Base-by-base conservation (phyloP, 345 rosid species). In the Citrus unshiu region DNA sequence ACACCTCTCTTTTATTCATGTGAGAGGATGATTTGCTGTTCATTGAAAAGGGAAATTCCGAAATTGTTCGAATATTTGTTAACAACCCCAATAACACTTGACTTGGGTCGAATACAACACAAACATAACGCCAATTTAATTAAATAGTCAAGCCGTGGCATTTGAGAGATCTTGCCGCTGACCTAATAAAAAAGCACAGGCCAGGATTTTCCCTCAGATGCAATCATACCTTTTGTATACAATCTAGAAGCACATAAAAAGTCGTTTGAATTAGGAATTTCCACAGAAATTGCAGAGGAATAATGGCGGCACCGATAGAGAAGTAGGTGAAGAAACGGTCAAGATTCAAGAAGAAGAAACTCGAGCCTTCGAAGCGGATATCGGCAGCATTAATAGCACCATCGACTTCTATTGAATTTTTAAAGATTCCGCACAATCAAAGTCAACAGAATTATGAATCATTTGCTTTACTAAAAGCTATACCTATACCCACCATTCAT, bases 371-470 rank as follows among this genome's bases (percentile, higher is more conserved):
- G 58, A 72, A 29, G 77, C 34, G 73, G 73, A 46, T 6, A 63
- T 12, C 56, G 10, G 12, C 19, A 9, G 1, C 30, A 34, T 39
- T 22, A 34, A 57, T 62, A 40, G 2, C 67, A 65, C 3, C 57
- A 10, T 35, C 39, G 14, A 24, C 59, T 72, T 9, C 18, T 39
- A 13, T 54, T 39, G 79, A 39, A 46, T 65, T 30, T 18, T 54
- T 22, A 2, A 49, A 71, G 62, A 75, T 70, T 75, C 78, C 43
- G 35, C 18, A 2, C 27, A 58, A 63, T 5, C 1, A 27, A 83
- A 81, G 86, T 85, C 83, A 85, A 85, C 77, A 76, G 34, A 69
- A 43, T 54, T 24, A 67, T 82, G 76, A 78, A 66, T 43, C 35
- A 43, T 64, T 56, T 51, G 34, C 63, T 32, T 73, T 73, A 72